Evolutionary conservation across 1,284 basidiomycete species (phyloP), one percentile per base, ranked within the genome.

Genomic region (Melampsora americana): DNA sequence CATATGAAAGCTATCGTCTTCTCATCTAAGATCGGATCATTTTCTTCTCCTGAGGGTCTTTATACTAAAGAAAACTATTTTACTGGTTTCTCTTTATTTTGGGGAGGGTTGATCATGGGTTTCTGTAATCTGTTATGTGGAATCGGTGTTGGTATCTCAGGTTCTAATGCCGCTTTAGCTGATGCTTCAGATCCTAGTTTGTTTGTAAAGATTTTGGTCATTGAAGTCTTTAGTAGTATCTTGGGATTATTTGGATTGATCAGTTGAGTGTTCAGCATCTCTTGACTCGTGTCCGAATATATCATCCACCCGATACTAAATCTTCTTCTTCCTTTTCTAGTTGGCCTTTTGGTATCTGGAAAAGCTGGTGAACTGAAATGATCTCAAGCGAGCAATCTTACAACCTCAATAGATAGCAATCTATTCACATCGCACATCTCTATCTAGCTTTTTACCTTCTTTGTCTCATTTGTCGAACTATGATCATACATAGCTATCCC

Each of bases 221-320:
- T 95, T 0, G 94, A 96, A 82, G 93, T 96, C 73, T 96, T 96
- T 82, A 93, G 92, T 77, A 93, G 92, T 80, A 92, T 95, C 78
- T 85, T 95, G 82, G 93, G 93, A 35, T 85, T 95, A 65, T 95
- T 95, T 81, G 93, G 93, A 28, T 85, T 95, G 78, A 95, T 95
- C 80, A 91, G 91, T 93, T 79, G 78, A 90, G 87, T 30, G 28
- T 12, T 60, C 62, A 14, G 30, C 26, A 11, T 23, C 11, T 12
- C 3, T 50, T 46, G 28, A 0, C 4, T 60, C 67, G 53, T 16
- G 35, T 39, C 14, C 16, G 35, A 62, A 20, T 4, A 44, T 53
- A 77, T 79, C 80, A 69, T 79, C 69, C n/a, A n/a, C n/a, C n/a
- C n/a, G n/a, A n/a, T n/a, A 26, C 46, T 32, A 32, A 28, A 66